Evolutionary conservation across 75 land plant species (phyloP).

Genomic region (Sequoia sempervirens): DNA sequence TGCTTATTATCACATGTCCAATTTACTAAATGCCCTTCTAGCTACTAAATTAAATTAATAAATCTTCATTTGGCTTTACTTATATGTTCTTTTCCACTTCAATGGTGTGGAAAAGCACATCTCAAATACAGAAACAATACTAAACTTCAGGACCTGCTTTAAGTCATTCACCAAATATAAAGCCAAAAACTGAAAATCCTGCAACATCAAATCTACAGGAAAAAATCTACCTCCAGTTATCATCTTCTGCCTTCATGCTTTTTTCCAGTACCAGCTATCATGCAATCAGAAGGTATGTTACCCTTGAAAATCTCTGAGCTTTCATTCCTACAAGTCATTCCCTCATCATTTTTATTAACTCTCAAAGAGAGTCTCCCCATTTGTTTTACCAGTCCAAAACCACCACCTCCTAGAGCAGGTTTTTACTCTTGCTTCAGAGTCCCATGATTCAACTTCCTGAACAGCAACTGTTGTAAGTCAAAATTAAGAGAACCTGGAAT

Average conservation of each 20-base stretch:
- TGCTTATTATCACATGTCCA: neutral
- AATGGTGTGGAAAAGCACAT: neutral
- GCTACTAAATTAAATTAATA: neutral
- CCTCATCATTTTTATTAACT: conserved; percentile 2
- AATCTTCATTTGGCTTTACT: neutral
- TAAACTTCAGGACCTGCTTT: neutral
- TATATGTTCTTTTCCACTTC: neutral
- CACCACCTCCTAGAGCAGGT: neutral
- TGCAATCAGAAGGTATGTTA: conserved; percentile 4
- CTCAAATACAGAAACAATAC: neutral
- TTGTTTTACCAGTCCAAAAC: neutral
- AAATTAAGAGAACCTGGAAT: neutral
- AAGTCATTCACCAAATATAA: neutral
- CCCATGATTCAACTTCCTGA: conserved; percentile 10
- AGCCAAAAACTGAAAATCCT: neutral
- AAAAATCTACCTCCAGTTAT: conserved; percentile 7
- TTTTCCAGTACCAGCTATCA: conserved; percentile 7
- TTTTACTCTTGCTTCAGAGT: neutral
- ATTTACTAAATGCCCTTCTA: neutral
- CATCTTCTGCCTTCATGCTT: conserved; percentile 6
- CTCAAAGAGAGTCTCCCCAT: neutral
- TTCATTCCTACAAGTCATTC: conserved; percentile 5
- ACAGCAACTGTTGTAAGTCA: conserved; percentile 9
- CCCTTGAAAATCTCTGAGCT: conserved; percentile 7
- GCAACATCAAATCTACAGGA: neutral